phyloP scores from a whole-genome alignment of 768 basidiomycete genomes.

The Phaeolepiota aurea region DNA sequence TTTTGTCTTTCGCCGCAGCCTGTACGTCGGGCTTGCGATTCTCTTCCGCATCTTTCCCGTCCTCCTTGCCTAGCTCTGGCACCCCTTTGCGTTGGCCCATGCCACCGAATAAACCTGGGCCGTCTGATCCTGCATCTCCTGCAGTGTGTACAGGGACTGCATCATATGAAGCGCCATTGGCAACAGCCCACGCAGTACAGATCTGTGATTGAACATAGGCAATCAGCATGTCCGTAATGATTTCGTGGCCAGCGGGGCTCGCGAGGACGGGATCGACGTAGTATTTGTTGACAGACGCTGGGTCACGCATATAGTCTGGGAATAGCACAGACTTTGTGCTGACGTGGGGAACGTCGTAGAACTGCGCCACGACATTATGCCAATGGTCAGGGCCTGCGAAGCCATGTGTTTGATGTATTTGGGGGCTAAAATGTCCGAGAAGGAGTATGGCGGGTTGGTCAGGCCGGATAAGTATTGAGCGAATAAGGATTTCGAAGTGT shows the following conservation, averaged over 20 bases:
- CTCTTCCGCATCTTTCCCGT: conserved; percentile 15
- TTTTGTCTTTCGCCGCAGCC: conserved; percentile 10
- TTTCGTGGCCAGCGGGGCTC: conserved; percentile 68
- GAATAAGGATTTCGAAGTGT: conserved; percentile 87
- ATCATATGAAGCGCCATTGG: conserved; percentile 59
- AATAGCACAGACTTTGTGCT: conserved; percentile 80
- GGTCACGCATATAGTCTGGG: conserved; percentile 71
- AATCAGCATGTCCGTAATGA: conserved; percentile 86
- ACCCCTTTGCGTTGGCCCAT: conserved; percentile 79
- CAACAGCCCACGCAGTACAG: conserved; percentile 77
- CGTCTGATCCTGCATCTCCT: conserved; percentile 26
- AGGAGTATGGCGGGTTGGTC: conserved; percentile 90
- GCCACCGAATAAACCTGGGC: conserved; percentile 76
- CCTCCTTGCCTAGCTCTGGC: conserved; percentile 33
- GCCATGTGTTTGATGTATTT: conserved; percentile 69
- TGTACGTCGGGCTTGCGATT: conserved; percentile 15
- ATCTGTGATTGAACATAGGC: conserved; percentile 88
- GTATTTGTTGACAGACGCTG: conserved; percentile 56
- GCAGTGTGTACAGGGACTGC: conserved; percentile 35
- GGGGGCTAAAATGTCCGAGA: conserved; percentile 92
- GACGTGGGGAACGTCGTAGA: conserved; percentile 95
- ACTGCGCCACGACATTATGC: conserved; percentile 88
- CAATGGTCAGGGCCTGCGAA: conserved; percentile 87
- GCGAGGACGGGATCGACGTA: conserved; percentile 82
- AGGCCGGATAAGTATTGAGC: conserved; percentile 83